Evolutionary conservation across 495 filamentous ascomycete species (phyloP), one percentile per base, ranked within the genome.

Genomic region (Hypomontagnella monticulosa): DNA sequence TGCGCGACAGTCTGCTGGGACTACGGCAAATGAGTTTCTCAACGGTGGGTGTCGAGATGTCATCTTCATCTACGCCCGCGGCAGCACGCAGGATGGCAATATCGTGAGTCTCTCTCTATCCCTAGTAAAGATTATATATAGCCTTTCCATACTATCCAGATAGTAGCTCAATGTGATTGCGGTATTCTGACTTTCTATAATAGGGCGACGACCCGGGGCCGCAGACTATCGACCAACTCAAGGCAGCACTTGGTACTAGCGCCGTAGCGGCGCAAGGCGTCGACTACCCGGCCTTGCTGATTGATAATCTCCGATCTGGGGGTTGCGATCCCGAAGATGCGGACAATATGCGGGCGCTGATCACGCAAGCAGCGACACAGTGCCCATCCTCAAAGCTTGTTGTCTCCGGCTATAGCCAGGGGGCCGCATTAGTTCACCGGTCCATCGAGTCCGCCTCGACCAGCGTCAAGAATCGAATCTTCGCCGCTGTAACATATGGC

Each of bases 401-500:
- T 0, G 67, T 75, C n/a, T 73, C 71, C 38, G 72, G 77, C 0
- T 79, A 79, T 64, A 82, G 81, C 66, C 85, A 87, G 71, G 85
- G 85, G 38, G 83, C 84, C 4, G 84, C 85, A 18, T 74, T 88
- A 41, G 78, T 80, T 48, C 79, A 84, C 55, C 77, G 74, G 44
- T 78, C 84, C 1, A 76, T 85, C 52, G 72, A 80, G 43, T 54
- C 71, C 10, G 75, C 82, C 4, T 69, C 73, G 10, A 69, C 75
- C 1, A 60, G 70, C 27, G 76, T 84, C 36, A 73, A 78, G 57
- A 70, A 78, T 47, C 77, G 79, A 68, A 81, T 87, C 62, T 81
- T 78, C 43, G 83, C 81, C 23, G 83, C 83, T 9, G 79, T 84
- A n/a, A 77, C 83, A 0, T 87, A 81, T 42, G 85, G 85, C 3